Percentiles rank a stretch among this genome's conserved stretches.
Evolutionary conservation across 495 filamentous ascomycete genomes (phyloP).

Genomic region (Penicillium argentinense): DNA sequence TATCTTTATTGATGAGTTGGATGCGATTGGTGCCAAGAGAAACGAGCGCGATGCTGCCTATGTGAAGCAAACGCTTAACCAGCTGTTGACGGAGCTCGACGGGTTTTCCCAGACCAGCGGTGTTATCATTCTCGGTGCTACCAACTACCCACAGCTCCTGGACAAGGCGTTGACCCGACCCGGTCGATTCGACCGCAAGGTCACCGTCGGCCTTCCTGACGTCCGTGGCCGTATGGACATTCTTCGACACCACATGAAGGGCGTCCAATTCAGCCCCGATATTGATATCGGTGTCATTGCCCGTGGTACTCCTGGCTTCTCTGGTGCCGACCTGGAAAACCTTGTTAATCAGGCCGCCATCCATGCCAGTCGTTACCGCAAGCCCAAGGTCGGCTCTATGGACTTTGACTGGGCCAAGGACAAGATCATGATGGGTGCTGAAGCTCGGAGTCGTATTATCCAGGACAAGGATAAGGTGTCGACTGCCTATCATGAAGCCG

Average conservation of each 20-base stretch:
- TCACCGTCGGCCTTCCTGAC: constrained; percentile 85
- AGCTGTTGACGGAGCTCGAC: constrained; percentile 96
- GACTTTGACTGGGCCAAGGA: constrained; percentile 98
- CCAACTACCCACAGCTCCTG: constrained; percentile 90
- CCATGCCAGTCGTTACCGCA: constrained; percentile 79
- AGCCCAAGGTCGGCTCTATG: constrained; percentile 64
- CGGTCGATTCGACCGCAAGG: constrained; percentile 91
- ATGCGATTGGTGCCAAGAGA: constrained; percentile 92
- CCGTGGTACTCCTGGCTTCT: constrained; percentile 84
- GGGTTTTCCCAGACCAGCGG: constrained; percentile 92
- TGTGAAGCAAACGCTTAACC: constrained; percentile 94
- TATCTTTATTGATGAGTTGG: constrained; percentile 97
- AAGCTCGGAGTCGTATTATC: constrained; percentile 83
- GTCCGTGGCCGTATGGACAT: constrained; percentile 94
- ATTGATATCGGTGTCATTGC: constrained; percentile 83
- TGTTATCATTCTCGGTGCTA: constrained; percentile 93
- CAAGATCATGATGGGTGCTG: constrained; percentile 96
- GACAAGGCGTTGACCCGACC: constrained; percentile 94
- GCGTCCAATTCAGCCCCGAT: constrained; percentile 72
- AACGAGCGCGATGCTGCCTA: constrained; percentile 95
- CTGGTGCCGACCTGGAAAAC: constrained; percentile 93
- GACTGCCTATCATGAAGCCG: constrained; percentile 97
- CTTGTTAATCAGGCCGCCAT: constrained; percentile 95
- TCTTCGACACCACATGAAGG: constrained; percentile 86
- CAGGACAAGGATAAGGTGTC: constrained; percentile 80